Base-by-base conservation (phyloP, 306 rosid species). In the Vigna unguiculata region DNA sequence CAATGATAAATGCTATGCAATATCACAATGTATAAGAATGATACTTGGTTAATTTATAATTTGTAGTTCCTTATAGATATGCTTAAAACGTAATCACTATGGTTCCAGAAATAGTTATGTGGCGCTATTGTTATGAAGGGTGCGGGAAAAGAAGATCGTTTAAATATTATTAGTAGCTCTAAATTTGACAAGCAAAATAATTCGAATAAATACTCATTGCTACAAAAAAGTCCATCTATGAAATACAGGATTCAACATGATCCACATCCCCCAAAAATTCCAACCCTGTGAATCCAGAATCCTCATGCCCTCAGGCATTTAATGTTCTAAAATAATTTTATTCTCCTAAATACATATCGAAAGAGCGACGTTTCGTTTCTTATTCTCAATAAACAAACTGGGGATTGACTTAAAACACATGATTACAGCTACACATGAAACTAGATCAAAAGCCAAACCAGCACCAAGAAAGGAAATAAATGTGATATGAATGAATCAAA, bases 341-440 rank as follows among this genome's bases (percentile, higher is more conserved):
- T 86, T 83, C 32, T 81, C 70, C 75, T 87, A 78, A 74, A 78
- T 84, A 84, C 87, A 87, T 54, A 43, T 41, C 20, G 52, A 81
- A 80, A 83, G 73, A 74, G 78, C 72, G 75, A 40, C 20, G 74
- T 36, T 62, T 72, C 7, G 55, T 74, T 73, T 86, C 85, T 90
- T 85, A 85, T 86, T 90, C 81, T 81, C 80, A 75, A 71, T 20
- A 66, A 80, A 43, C 48, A 43, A 43, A 40, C 59, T 64, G n/a
- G 75, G 70, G 75, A 38, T 38, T 47, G 80, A 61, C 76, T 14
- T 82, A 48, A 82, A 12, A 70, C 70, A 84, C 74, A 83, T 52
- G 46, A 84, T 40, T 76, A 76, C 49, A 74, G 67, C 87, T 86
- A 74, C 85, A 69, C 84, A 79, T 64, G 78, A 76, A 73, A 81